These are phyloP conservation scores for Tuber microsphaerosporum DNA, from an alignment of 495 filamentous ascomycete genomes.

Conservation along the genomic window DNA sequence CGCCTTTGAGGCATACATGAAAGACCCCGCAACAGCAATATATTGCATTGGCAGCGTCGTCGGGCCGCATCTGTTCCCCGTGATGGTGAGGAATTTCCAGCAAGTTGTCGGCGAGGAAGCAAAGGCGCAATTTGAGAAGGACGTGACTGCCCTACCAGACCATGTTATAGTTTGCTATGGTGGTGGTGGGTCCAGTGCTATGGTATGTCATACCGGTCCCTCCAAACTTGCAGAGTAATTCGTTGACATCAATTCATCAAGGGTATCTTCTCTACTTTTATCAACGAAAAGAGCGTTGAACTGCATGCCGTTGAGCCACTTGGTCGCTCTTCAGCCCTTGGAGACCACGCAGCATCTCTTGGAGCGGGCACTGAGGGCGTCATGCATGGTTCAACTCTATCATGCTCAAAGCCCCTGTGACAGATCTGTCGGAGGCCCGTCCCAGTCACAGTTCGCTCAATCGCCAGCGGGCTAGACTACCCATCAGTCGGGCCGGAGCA, in stretches of 20 bases:
- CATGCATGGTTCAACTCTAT: conserved; percentile 37
- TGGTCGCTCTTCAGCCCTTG: conserved; percentile 17
- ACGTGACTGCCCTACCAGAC: conserved; percentile 17
- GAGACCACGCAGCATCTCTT: conserved; percentile 29
- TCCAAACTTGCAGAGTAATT: neutral
- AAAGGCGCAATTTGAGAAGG: conserved; percentile 28
- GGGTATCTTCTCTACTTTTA: conserved; percentile 34
- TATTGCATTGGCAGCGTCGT: conserved; percentile 36
- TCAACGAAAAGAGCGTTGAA: conserved; percentile 20
- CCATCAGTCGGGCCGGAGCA: conserved; percentile 35
- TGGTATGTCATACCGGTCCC: conserved; percentile 9
- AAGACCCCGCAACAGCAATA: conserved; percentile 22
- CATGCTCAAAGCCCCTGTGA: conserved; percentile 25
- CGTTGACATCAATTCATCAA: conserved; percentile 8
- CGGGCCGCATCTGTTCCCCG: conserved; percentile 31
- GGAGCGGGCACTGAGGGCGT: conserved; percentile 24
- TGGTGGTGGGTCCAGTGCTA: conserved; percentile 34
- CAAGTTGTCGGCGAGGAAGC: conserved; percentile 32
- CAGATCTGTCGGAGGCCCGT: neutral
- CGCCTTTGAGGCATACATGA: conserved; percentile 30
- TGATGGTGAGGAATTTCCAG: conserved; percentile 34
- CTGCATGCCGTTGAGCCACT: conserved; percentile 34
- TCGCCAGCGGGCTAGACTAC: conserved; percentile 36
- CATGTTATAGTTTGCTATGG: conserved; percentile 32
- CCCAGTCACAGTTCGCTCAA: conserved; percentile 31